Conservation (phyloP, 305 asterid genomes). For the Fraxinus albicans region DNA sequence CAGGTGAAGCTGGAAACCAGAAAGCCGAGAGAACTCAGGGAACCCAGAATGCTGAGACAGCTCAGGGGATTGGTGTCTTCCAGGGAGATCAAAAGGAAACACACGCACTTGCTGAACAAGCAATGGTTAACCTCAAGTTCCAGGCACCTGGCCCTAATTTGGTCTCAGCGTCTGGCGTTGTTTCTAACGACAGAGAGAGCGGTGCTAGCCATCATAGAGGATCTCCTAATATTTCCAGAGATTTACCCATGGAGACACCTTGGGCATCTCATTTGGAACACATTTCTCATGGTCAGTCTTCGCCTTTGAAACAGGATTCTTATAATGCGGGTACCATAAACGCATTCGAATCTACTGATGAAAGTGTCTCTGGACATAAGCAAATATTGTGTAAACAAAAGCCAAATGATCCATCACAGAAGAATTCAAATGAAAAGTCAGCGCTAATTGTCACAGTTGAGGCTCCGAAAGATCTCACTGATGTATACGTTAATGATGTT, state of each 20-base stretch:
- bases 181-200: conserved; percentile 29
- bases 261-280: conserved; percentile 29
- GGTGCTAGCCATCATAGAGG: conserved; percentile 35
- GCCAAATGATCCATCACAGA: conserved; percentile 44
- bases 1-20: conserved; percentile 47
- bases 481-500: conserved; percentile 30
- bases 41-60: conserved; percentile 38
- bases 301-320: conserved; percentile 36
- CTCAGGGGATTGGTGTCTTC: conserved; percentile 22
- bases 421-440: conserved; percentile 41
- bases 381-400: conserved; percentile 55
- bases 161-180: conserved; percentile 28
- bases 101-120: conserved; percentile 34
- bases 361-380: conserved; percentile 46
- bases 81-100: conserved; percentile 42
- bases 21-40: conserved; percentile 37
- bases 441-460: conserved; percentile 28
- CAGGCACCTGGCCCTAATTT: conserved; percentile 36
- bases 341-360: conserved; percentile 44
- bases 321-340: conserved; percentile 22
- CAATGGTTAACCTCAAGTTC: conserved; percentile 32
- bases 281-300: conserved; percentile 33
- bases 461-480: conserved; percentile 34
- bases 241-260: conserved; percentile 34
- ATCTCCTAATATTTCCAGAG: conserved; percentile 31